Evolutionary conservation across 75 land plant species (phyloP).

Genomic region (Selaginella moellendorffii): DNA sequence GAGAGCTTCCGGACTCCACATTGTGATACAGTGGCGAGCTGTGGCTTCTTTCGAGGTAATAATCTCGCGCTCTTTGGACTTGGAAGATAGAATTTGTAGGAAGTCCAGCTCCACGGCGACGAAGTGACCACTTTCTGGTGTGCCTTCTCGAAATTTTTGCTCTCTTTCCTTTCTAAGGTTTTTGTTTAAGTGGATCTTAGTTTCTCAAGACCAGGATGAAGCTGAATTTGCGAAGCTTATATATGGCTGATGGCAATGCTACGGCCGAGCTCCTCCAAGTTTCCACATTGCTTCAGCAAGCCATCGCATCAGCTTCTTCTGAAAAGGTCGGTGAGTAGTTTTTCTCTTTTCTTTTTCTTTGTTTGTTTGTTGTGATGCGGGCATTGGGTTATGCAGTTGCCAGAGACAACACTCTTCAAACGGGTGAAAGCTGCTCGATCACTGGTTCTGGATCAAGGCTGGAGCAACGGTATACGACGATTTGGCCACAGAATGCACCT

Average conservation of each 20-base stretch:
- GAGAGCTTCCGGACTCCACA: constrained; percentile 18
- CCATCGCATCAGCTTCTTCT: neutral
- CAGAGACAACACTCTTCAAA: constrained; percentile 4
- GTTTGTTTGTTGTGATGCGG: neutral
- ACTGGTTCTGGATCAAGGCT: constrained; percentile 14
- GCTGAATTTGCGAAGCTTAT: constrained; percentile 13
- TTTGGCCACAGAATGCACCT: constrained; percentile 10
- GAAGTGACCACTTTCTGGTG: constrained; percentile 14
- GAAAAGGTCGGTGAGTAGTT: neutral
- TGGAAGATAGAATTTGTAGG: constrained; percentile 3
- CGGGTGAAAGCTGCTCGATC: constrained; percentile 16
- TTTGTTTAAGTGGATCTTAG: constrained; percentile 5
- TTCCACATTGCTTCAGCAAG: constrained; percentile 8
- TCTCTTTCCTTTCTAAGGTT: neutral
- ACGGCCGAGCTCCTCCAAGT: constrained; percentile 15
- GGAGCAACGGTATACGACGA: constrained; percentile 19
- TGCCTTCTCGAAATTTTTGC: neutral
- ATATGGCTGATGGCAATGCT: constrained; percentile 18
- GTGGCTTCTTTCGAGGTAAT: constrained; percentile 17
- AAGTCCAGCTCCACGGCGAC: constrained; percentile 7
- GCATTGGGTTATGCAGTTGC: too few relatives aligned
- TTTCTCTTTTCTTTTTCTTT: too few relatives aligned
- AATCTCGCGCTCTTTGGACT: neutral
- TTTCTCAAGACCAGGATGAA: constrained; percentile 17
- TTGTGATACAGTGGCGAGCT: constrained; percentile 18